A percentile compares a stretch with the other conserved stretches of the same genome.
Evolutionary conservation across 2,329 filamentous ascomycete genomes (phyloP).

Genomic region (Coniochaeta hoffmannii): DNA sequence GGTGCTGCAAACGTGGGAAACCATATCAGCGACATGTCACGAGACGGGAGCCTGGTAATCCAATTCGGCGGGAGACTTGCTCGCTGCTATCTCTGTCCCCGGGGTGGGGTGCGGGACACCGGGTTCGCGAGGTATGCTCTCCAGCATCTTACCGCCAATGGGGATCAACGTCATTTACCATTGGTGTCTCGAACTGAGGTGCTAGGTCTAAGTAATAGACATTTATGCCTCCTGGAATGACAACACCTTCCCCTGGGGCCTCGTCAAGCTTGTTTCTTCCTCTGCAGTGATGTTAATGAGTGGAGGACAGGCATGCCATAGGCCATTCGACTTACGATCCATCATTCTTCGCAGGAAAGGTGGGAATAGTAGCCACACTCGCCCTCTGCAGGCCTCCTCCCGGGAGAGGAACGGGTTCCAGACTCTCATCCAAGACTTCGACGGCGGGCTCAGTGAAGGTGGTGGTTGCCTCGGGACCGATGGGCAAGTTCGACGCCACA

Average conservation of each 20-base stretch:
- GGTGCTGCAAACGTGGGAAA: constrained; percentile 15
- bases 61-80: too few relatives aligned
- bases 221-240: constrained; percentile 22
- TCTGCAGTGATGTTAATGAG: constrained; percentile 6
- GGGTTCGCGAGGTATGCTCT: too few relatives aligned
- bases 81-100: too few relatives aligned
- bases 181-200: constrained; percentile 18
- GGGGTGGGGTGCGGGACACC: too few relatives aligned
- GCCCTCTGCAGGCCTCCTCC: neutral
- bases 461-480: neutral
- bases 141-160: too few relatives aligned
- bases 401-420: neutral
- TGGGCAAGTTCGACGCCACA: constrained; percentile 1
- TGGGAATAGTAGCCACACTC: neutral
- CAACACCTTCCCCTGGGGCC: constrained; percentile 22
- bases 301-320: neutral
- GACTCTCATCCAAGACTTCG: neutral
- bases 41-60: neutral
- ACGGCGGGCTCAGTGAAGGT: constrained; percentile 1
- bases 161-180: constrained; percentile 13
- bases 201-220: constrained; percentile 22
- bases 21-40: neutral
- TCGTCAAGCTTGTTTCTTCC: constrained; percentile 17
- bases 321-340: constrained; percentile 15
- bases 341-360: constrained; percentile 18